phyloP scores from a whole-genome alignment of 805 yeast genomes.

The Candida schatavii region DNA sequence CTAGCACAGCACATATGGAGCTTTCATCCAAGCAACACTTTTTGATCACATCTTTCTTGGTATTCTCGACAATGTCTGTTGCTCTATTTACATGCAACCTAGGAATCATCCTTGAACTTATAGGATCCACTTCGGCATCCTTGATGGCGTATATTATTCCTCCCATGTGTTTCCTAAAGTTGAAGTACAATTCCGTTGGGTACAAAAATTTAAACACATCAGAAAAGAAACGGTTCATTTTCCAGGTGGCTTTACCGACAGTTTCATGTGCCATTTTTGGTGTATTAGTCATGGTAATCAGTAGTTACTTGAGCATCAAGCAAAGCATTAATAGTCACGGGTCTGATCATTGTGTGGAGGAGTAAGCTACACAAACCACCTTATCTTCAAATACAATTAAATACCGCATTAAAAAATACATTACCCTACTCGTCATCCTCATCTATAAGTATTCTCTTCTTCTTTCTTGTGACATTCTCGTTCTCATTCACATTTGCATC shows the following conservation, averaged over 20 bases:
- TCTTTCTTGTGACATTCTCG: constrained; percentile 14
- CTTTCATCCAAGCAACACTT: constrained; percentile 52
- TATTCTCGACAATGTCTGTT: constrained; percentile 68
- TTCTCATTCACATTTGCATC: constrained; percentile 7
- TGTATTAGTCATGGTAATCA: constrained; percentile 67
- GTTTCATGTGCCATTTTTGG: constrained; percentile 70
- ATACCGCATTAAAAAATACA: neutral
- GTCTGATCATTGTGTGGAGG: constrained; percentile 50
- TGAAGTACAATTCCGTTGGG: constrained; percentile 48
- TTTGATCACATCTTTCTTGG: constrained; percentile 61
- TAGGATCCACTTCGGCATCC: constrained; percentile 92
- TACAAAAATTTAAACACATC: constrained; percentile 14
- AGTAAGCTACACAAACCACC: no score
- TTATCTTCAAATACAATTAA: neutral
- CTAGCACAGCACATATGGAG: constrained; percentile 35
- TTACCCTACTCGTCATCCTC: constrained; percentile 18
- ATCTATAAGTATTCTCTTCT: constrained; percentile 21
- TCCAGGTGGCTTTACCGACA: constrained; percentile 51
- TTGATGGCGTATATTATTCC: constrained; percentile 90
- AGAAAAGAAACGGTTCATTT: constrained; percentile 27
- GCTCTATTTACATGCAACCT: constrained; percentile 80
- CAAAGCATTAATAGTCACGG: constrained; percentile 37
- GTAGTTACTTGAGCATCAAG: constrained; percentile 71
- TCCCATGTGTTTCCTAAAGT: constrained; percentile 73
- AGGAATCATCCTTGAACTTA: constrained; percentile 84